A percentile compares a stretch with the other conserved stretches of the same genome.
These are phyloP conservation scores for Tricholoma sp. DNA, from an alignment of 768 basidiomycete species.

Conservation along the genomic window DNA sequence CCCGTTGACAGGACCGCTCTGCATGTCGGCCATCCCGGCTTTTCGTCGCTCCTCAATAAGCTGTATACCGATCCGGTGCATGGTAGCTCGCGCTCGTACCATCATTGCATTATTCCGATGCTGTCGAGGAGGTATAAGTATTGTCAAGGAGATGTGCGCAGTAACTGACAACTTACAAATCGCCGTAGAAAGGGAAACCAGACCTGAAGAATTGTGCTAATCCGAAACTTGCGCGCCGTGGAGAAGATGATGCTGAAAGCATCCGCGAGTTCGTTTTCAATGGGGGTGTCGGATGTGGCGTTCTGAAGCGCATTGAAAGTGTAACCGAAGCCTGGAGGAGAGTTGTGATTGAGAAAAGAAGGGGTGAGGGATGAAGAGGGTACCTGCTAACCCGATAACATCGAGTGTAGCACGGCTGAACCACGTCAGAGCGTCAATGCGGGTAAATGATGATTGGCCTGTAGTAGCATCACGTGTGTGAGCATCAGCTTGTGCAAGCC, in stretches of 20 bases:
- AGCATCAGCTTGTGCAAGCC: conserved; percentile 25
- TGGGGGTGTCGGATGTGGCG: conserved; percentile 15
- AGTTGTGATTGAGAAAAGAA: background rate
- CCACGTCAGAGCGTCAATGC: conserved; percentile 50
- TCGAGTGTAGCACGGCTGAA: conserved; percentile 59
- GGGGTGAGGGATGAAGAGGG: background rate
- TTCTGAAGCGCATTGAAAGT: conserved; percentile 44
- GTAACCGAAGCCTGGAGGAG: conserved; percentile 50
- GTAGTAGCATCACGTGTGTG: background rate
- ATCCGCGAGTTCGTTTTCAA: conserved; percentile 47
- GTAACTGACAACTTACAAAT: conserved; percentile 37
- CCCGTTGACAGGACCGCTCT: background rate
- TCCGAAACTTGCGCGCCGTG: conserved; percentile 46
- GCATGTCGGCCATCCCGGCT: conserved; percentile 27
- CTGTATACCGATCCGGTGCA: conserved; percentile 47
- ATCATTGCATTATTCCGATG: conserved; percentile 41
- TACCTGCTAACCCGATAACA: conserved; percentile 62
- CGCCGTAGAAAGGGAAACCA: conserved; percentile 53
- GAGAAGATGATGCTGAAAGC: conserved; percentile 52
- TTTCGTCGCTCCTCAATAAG: conserved; percentile 47
- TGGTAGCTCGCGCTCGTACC: conserved; percentile 38
- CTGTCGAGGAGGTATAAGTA: conserved; percentile 21
- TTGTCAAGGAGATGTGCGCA: background rate
- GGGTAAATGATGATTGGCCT: conserved; percentile 11
- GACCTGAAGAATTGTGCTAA: conserved; percentile 47